Conservation (phyloP, 2,329 filamentous ascomycete genomes). For the Fusarium sp. region DNA sequence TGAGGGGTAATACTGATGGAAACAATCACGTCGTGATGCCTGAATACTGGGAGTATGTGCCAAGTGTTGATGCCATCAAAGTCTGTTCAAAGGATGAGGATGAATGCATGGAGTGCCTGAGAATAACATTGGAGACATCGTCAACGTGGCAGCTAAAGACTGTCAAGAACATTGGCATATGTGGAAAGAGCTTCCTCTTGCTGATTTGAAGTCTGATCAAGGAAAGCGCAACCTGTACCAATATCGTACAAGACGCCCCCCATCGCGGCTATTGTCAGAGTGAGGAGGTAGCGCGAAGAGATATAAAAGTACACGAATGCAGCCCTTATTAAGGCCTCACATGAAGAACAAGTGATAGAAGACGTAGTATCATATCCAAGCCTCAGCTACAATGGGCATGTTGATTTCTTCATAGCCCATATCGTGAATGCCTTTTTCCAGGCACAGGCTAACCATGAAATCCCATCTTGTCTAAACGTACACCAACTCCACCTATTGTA, state of each 20-base stretch:
- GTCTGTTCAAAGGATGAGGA: slow-evolving; percentile 36
- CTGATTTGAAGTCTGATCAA: fast-evolving
- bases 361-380: slow-evolving; percentile 16
- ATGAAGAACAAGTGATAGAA: neutral
- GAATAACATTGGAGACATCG: neutral
- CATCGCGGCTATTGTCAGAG: neutral
- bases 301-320: neutral
- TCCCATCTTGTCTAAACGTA: slow-evolving; percentile 49
- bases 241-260: too few relatives aligned
- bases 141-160: neutral
- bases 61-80: slow-evolving; percentile 34
- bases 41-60: slow-evolving; percentile 20
- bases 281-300: neutral
- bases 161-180: neutral
- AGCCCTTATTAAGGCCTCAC: neutral
- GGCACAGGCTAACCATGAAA: slow-evolving; percentile 32
- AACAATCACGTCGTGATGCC: slow-evolving; percentile 7
- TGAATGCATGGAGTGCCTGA: slow-evolving; percentile 16
- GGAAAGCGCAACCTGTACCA: neutral
- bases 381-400: slow-evolving; percentile 22
- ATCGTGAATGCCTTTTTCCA: slow-evolving; percentile 38
- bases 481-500: slow-evolving; percentile 50
- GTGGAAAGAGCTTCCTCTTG: neutral
- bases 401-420: slow-evolving; percentile 37
- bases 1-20: slow-evolving; percentile 12